A percentile compares a stretch with the other conserved stretches of the same genome.
phyloP scores from a whole-genome alignment of 345 rosid species.

The Murraya koenigii region DNA sequence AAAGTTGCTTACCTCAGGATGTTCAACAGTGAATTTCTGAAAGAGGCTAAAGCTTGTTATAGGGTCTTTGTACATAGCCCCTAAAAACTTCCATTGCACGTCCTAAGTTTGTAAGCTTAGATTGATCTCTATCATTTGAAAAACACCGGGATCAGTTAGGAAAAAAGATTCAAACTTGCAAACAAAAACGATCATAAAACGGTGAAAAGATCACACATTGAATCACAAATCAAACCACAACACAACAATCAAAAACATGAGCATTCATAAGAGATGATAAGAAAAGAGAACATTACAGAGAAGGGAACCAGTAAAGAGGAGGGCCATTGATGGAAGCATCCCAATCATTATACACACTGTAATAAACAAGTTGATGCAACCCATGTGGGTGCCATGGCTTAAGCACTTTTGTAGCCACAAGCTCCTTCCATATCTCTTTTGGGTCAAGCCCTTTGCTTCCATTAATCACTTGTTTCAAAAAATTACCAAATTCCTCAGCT shows the following conservation, averaged over 20 bases:
- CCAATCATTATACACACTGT: constrained; percentile 67
- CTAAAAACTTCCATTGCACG: constrained; percentile 66
- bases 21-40: constrained; percentile 50
- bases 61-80: constrained; percentile 70
- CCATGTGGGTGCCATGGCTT: constrained; percentile 69
- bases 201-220: too few species aligned
- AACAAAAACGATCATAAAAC: too few species aligned
- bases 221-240: too few species aligned
- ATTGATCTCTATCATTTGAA: constrained; percentile 35
- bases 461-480: constrained; percentile 30
- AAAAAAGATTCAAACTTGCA: background rate
- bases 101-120: constrained; percentile 69
- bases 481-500: constrained; percentile 34
- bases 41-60: constrained; percentile 59
- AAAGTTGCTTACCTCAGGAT: constrained; percentile 54
- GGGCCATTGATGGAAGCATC: constrained; percentile 61
- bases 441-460: constrained; percentile 31
- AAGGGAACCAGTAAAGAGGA: constrained; percentile 88
- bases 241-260: too few species aligned
- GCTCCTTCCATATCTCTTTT: constrained; percentile 57
- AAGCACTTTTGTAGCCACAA: constrained; percentile 42
- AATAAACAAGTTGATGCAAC: constrained; percentile 70
- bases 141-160: background rate
- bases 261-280: too few species aligned
- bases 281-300: constrained; percentile 35